Conservation (phyloP, 345 rosid genomes). For the Theobroma cacao region DNA sequence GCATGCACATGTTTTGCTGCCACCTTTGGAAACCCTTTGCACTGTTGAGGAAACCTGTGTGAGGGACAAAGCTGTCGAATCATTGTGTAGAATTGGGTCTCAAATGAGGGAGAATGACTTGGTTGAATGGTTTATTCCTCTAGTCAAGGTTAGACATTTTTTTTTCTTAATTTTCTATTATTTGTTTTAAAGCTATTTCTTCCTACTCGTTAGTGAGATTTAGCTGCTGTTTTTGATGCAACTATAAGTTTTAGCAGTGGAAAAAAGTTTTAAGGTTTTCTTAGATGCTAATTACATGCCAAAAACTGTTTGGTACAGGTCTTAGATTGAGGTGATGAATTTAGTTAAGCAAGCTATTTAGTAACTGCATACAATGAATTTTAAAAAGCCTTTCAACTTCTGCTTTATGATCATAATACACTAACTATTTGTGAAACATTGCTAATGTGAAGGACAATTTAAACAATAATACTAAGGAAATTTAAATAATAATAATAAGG, state of each 20-base stretch:
- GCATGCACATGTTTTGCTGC: constrained; percentile 67
- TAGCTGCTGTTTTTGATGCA: not conserved
- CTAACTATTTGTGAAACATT: not conserved
- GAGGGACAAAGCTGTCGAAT: constrained; percentile 83
- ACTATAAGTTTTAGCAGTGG: not conserved
- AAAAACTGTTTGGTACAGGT: not conserved
- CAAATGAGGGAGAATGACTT: constrained; percentile 87
- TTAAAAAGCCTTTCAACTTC: not conserved
- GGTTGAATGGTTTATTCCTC: constrained; percentile 73
- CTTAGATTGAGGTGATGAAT: not conserved
- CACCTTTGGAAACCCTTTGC: constrained; percentile 84
- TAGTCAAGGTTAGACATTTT: constrained; percentile 67
- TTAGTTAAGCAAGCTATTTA: not conserved
- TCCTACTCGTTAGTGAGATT: not conserved
- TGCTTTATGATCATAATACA: no score
- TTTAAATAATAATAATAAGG: not conserved
- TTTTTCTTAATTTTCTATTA: not conserved
- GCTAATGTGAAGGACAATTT: not conserved
- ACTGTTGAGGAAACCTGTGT: constrained; percentile 94
- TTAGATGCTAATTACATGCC: not conserved
- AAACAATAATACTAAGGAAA: not conserved
- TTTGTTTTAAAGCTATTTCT: not conserved
- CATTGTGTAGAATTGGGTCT: constrained; percentile 81
- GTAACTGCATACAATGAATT: not conserved
- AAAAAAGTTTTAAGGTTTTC: no score